Evolutionary conservation across 768 basidiomycete species (phyloP), one percentile per base, ranked within the genome.

Genomic region (Naganishia randhawae): DNA sequence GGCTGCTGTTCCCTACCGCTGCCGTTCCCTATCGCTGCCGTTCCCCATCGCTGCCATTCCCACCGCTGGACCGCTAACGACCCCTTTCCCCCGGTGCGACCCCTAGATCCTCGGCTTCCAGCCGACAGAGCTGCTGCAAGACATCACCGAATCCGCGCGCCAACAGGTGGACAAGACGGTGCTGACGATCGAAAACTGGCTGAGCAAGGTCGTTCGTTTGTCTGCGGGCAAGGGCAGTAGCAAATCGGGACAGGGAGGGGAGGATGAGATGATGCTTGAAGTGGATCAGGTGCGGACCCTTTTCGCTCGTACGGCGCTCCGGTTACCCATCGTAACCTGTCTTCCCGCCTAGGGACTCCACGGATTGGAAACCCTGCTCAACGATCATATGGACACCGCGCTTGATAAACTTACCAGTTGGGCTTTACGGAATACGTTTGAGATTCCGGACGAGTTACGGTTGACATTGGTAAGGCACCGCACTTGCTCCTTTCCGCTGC

Each of bases 401-500:
- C 91, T 94, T 69, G 92, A 96, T 77, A 89, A 88, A 75, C 90
- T 96, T 73, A 92, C 92, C 80, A 88, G 87, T 0, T 95, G 92
- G 92, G 87, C 86, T 13, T 78, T 92, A 74, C 83, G 91, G 48
- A 96, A 95, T 79, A 89, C 92, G 66, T 95, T 95, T 73, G 85
- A 86, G 62, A 84, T 92, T 17, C 73, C 74, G 10, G 53, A 71
- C n/a, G 75, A 75, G 9, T 32, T 76, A 5, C 69, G 76, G 35
- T 50, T 74, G 7, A 76, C 75, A 7, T 51, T 80, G 32, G 78
- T 78, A 54, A 71, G 76, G 75, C 19, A 6, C 31, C 22, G 51
- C 63, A 45, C 17, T 31, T 63, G 10, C 19, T 22, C 41, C 9
- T 8, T 16, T 22, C 39, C 41, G 17, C 42, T 16, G 3, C 19